Evolutionary conservation across 305 asterid genomes (phyloP).

Genomic region (Fraxinus angustifolia): DNA sequence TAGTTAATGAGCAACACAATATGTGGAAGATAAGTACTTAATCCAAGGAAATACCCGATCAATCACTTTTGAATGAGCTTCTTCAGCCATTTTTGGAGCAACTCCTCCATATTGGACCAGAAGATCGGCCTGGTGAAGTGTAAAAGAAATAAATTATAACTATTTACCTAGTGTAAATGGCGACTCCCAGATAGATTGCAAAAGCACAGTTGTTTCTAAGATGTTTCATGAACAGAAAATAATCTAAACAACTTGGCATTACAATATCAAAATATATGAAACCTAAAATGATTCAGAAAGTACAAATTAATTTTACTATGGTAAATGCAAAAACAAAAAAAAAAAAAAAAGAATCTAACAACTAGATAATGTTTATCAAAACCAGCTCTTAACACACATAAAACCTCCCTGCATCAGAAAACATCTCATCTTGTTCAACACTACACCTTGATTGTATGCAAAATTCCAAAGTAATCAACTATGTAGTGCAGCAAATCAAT

Average conservation of each 20-base stretch:
- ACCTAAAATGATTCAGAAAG: neutral
- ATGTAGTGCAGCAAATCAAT: too few relatives aligned
- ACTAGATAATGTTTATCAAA: too few relatives aligned
- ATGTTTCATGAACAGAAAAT: neutral
- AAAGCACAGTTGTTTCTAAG: neutral
- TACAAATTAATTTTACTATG: neutral
- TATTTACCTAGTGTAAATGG: neutral
- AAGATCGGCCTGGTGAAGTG: conserved; percentile 73
- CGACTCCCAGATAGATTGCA: neutral
- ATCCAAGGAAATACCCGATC: conserved; percentile 58
- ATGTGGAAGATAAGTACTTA: neutral
- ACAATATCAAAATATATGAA: neutral
- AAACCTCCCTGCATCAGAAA: too few relatives aligned
- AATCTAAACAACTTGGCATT: neutral
- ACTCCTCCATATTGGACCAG: conserved; percentile 90
- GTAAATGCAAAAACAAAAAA: neutral
- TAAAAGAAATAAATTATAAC: conserved; percentile 25
- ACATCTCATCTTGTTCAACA: too few relatives aligned
- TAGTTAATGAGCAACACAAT: neutral
- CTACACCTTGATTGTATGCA: too few relatives aligned
- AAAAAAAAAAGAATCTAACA: too few relatives aligned
- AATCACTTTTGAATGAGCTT: conserved; percentile 81
- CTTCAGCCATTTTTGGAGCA: conserved; percentile 99
- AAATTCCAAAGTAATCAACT: too few relatives aligned
- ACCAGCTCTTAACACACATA: too few relatives aligned